Conservation (phyloP, 2,329 filamentous ascomycete genomes). For the Hypoxylon sp. region DNA sequence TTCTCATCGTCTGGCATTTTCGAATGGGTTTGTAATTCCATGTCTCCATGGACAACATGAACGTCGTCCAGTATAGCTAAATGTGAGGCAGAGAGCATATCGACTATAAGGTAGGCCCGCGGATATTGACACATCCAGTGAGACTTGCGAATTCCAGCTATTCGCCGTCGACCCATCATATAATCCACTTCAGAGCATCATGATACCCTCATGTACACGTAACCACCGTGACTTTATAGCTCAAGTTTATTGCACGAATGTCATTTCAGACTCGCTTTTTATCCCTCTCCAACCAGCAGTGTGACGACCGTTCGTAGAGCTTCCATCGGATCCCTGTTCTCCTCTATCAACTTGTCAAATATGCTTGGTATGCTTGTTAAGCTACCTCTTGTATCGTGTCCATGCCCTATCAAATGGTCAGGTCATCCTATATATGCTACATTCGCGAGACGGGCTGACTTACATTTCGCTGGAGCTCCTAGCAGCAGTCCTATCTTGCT, state of each 20-base stretch:
- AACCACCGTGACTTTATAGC: conserved; percentile 7
- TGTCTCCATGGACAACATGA: background rate
- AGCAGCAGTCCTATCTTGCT: conserved; percentile 70
- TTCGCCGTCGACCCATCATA: conserved; percentile 1
- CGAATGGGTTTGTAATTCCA: background rate
- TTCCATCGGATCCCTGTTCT: conserved; percentile 67
- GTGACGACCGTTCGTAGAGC: conserved; percentile 73
- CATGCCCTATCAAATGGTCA: conserved; percentile 66
- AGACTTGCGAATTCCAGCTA: conserved; percentile 4
- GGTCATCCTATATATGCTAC: background rate
- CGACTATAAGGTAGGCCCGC: background rate
- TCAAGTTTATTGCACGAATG: conserved; percentile 5
- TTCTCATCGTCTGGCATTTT: background rate
- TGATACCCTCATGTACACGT: conserved; percentile 34
- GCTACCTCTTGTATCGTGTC: conserved; percentile 69
- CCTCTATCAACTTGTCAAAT: conserved; percentile 72
- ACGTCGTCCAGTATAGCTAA: background rate
- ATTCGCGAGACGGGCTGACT: conserved; percentile 55
- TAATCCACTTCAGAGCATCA: conserved; percentile 4
- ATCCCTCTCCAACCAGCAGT: conserved; percentile 66
- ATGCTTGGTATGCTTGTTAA: conserved; percentile 71
- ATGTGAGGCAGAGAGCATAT: background rate
- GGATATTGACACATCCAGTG: background rate
- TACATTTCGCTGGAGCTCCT: conserved; percentile 74
- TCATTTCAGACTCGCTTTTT: conserved; percentile 13